These are phyloP conservation scores for Trichothecium sympodiale DNA, from an alignment of 2,329 filamentous ascomycete genomes.

Conservation along the genomic window DNA sequence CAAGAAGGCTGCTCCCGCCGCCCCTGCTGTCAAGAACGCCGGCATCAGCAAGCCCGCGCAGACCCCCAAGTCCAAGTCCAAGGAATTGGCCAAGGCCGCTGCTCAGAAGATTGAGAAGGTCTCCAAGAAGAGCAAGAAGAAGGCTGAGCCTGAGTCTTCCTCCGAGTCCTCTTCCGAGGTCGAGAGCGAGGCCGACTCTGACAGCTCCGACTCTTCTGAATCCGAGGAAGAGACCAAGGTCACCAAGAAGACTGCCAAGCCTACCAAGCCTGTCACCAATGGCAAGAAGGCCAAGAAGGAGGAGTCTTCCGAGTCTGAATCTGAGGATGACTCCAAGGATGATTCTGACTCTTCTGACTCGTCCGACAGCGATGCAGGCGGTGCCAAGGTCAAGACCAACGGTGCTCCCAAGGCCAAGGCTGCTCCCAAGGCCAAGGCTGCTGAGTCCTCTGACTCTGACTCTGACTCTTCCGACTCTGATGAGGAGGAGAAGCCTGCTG, in stretches of 20 bases:
- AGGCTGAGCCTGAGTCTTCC: constrained; percentile 30
- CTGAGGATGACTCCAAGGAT: constrained; percentile 19
- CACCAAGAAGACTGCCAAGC: constrained; percentile 21
- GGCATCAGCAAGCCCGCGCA: constrained; percentile 57
- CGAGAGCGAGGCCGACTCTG: constrained; percentile 3
- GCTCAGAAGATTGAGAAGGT: constrained; percentile 38
- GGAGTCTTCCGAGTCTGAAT: constrained; percentile 19
- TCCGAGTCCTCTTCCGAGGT: constrained; percentile 20
- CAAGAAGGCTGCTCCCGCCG: constrained; percentile 38
- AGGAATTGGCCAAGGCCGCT: constrained; percentile 53
- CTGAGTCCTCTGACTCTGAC: constrained; percentile 1
- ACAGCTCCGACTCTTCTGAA: constrained; percentile 23
- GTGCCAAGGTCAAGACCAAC: constrained; percentile 16
- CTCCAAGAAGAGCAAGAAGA: constrained; percentile 37
- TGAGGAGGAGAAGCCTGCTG: constrained; percentile 7
- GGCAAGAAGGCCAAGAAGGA: constrained; percentile 16
- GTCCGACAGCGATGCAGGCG: constrained; percentile 4
- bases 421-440: constrained; percentile 14
- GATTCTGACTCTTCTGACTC: constrained; percentile 20
- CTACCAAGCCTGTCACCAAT: constrained; percentile 18
- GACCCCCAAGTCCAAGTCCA: constrained; percentile 54
- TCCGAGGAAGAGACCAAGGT: constrained; percentile 22
- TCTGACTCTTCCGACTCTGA: constrained; percentile 18
- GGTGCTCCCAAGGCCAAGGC: constrained; percentile 15
- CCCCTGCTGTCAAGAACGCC: constrained; percentile 48